phyloP scores from a whole-genome alignment of 1,139 yeast genomes.

The Candida freyschussii region DNA sequence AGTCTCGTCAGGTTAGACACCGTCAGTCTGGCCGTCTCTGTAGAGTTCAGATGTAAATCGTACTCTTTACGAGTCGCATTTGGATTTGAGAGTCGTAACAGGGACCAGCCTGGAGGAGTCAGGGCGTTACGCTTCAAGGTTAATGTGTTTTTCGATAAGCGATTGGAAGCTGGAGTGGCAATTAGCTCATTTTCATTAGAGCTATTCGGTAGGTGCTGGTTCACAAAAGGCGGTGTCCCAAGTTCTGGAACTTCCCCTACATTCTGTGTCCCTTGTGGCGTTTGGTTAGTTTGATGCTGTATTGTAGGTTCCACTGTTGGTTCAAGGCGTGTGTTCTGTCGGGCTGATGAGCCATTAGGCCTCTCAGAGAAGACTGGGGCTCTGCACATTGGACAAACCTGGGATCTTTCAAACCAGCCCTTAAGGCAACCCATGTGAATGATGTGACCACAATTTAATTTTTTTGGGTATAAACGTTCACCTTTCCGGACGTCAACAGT shows the following conservation, averaged over 20 bases:
- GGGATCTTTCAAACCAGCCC: conserved; percentile 91
- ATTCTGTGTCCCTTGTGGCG: too few relatives aligned
- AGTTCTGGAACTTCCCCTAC: too few relatives aligned
- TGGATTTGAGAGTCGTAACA: conserved; percentile 18
- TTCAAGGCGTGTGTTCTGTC: too few relatives aligned
- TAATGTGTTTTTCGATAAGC: too few relatives aligned
- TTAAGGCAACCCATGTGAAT: conserved; percentile 87
- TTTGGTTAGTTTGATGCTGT: too few relatives aligned
- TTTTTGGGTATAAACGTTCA: conserved; percentile 62
- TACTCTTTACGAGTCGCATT: conserved; percentile 8
- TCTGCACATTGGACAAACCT: conserved; percentile 88
- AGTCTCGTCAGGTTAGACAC: conserved; percentile 2
- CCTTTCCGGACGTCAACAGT: conserved; percentile 30
- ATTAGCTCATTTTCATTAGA: too few relatives aligned
- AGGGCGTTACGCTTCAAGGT: conserved; percentile 18
- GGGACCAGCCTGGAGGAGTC: conserved; percentile 24
- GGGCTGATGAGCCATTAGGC: too few relatives aligned
- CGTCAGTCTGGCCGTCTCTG: conserved; percentile 11
- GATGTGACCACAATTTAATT: conserved; percentile 78
- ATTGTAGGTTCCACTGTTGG: conserved; percentile 1
- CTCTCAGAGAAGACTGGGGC: conserved; percentile 49
- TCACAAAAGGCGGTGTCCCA: too few relatives aligned
- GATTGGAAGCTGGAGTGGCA: too few relatives aligned
- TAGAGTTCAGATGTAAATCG: conserved; percentile 11
- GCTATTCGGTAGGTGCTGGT: too few relatives aligned